Conservation (phyloP, 768 basidiomycete species). For the Auricularia heimuer region DNA sequence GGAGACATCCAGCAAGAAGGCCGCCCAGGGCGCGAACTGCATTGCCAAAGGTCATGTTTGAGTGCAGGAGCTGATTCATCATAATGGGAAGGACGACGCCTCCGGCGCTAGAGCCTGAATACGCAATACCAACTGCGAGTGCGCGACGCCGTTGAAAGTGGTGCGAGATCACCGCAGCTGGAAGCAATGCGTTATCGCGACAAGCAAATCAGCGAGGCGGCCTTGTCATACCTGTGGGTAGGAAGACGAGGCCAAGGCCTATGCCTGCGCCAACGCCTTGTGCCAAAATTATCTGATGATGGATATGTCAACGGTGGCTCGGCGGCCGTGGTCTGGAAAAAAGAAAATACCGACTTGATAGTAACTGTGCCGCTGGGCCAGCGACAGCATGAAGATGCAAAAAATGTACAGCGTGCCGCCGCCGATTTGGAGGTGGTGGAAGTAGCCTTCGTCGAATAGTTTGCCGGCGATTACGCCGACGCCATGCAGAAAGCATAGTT, state of each 20-base stretch:
- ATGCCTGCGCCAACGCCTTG: conserved; percentile 30
- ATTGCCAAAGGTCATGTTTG: conserved; percentile 25
- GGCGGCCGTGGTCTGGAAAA: background rate
- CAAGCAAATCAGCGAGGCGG: no score
- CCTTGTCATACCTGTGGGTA: conserved; percentile 23
- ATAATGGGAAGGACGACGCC: conserved; percentile 24
- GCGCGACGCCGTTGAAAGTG: conserved; percentile 33
- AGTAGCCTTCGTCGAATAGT: conserved; percentile 25
- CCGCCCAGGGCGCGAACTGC: conserved; percentile 5
- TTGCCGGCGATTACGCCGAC: conserved; percentile 20
- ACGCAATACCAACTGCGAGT: conserved; percentile 33
- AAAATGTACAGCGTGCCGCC: conserved; percentile 15
- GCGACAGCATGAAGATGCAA: conserved; percentile 14
- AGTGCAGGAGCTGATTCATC: conserved; percentile 21
- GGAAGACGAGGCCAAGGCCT: conserved; percentile 40
- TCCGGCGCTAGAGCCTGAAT: conserved; percentile 27
- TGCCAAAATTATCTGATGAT: conserved; percentile 4
- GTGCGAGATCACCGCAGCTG: conserved; percentile 35
- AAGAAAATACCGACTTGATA: conserved; percentile 21
- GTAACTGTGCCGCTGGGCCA: conserved; percentile 8
- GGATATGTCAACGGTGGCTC: conserved; percentile 9
- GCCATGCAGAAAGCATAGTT: conserved; percentile 24
- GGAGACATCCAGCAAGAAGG: conserved; percentile 29
- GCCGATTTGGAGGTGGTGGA: conserved; percentile 4
- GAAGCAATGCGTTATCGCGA: background rate